Evolutionary conservation across 805 yeast species (phyloP).

Genomic region (Wilhelminamyces savonicus): DNA sequence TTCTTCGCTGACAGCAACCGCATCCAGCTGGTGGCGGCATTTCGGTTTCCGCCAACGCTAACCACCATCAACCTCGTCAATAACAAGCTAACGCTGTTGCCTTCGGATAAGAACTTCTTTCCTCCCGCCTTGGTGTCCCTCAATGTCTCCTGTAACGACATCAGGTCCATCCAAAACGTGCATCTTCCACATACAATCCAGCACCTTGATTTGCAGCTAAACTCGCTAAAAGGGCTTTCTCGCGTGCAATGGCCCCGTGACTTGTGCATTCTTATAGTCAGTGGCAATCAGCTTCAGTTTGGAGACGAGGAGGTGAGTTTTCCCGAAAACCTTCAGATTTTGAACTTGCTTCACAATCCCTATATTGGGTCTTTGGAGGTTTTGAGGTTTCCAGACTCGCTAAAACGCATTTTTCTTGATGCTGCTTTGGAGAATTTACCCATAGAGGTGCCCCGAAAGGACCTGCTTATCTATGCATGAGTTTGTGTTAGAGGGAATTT

Average conservation of each 20-base stretch:
- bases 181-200: slow-evolving; percentile 8
- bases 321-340: slow-evolving; percentile 6
- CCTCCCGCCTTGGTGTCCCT: slow-evolving; percentile 7
- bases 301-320: slow-evolving; percentile 6
- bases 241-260: slow-evolving; percentile 6
- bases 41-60: slow-evolving; percentile 5
- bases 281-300: slow-evolving; percentile 11
- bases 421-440: slow-evolving; percentile 2
- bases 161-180: slow-evolving; percentile 4
- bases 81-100: slow-evolving; percentile 7
- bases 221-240: slow-evolving; percentile 5
- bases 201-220: slow-evolving; percentile 10
- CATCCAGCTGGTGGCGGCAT: slow-evolving; percentile 2
- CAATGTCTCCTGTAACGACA: slow-evolving; percentile 10
- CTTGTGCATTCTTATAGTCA: slow-evolving; percentile 8
- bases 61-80: slow-evolving; percentile 7
- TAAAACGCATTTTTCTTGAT: slow-evolving; percentile 8
- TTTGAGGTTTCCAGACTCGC: slow-evolving; percentile 5
- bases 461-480: not conserved
- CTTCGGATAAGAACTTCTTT: slow-evolving; percentile 4
- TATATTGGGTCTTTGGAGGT: slow-evolving; percentile 5
- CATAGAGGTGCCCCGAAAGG: not conserved
- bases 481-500: no score
- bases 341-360: slow-evolving; percentile 10
- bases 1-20: slow-evolving; percentile 6